Evolutionary conservation across 352 stramenopile genomes (phyloP).

Genomic region (Globisporangium paroecandrum): DNA sequence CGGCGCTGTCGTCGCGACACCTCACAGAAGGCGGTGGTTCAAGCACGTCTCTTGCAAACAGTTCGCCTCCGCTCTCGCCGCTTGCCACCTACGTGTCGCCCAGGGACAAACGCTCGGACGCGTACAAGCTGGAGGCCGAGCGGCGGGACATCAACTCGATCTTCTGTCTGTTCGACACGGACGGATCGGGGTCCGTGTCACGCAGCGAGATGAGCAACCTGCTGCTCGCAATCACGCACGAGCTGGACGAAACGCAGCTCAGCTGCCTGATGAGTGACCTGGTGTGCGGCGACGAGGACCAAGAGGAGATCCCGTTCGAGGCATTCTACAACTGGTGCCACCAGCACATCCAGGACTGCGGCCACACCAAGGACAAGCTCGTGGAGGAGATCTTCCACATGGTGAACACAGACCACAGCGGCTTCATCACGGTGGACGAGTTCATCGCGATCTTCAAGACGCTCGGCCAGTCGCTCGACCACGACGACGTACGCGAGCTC

Average conservation of each 20-base stretch:
- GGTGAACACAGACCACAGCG: conserved; percentile 57
- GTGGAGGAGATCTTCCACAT: conserved; percentile 72
- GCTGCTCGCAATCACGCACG: conserved; percentile 57
- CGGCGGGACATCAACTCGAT: conserved; percentile 70
- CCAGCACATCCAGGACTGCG: conserved; percentile 50
- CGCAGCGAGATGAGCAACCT: conserved; percentile 59
- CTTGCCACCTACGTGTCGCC: conserved; percentile 42
- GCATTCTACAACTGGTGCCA: conserved; percentile 74
- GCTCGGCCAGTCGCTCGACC: conserved; percentile 62
- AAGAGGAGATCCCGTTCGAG: conserved; percentile 57
- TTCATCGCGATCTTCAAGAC: conserved; percentile 74
- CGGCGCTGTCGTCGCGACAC: background rate
- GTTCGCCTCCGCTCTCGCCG: conserved; percentile 44
- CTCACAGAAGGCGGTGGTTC: background rate
- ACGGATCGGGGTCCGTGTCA: conserved; percentile 57
- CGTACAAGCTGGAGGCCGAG: conserved; percentile 59
- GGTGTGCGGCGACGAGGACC: conserved; percentile 28
- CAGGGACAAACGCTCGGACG: conserved; percentile 46
- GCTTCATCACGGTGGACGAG: conserved; percentile 68
- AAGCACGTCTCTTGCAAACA: background rate
- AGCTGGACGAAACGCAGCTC: conserved; percentile 58
- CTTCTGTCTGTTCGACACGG: conserved; percentile 64
- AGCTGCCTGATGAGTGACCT: conserved; percentile 59
- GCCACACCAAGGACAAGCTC: conserved; percentile 52
- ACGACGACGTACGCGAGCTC: conserved; percentile 69